A percentile compares a stretch with the other conserved stretches of the same genome.
Evolutionary conservation across 495 filamentous ascomycete species (phyloP).

Genomic region (Penicillium paradoxum): DNA sequence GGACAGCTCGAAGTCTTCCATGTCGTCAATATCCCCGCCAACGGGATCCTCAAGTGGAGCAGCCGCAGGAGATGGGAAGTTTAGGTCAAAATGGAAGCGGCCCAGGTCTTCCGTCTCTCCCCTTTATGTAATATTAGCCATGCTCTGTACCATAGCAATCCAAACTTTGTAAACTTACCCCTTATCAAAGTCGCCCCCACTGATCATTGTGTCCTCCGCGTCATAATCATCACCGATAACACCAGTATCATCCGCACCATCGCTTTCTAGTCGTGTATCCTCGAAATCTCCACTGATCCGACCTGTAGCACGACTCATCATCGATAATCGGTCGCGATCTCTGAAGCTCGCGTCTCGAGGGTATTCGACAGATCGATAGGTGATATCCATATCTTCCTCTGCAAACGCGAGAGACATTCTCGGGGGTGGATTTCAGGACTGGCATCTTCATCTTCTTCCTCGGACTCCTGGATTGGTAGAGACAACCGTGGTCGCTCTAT

Average conservation of each 20-base stretch:
- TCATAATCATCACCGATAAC: slow-evolving; percentile 35
- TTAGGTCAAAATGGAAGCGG: slow-evolving; percentile 40
- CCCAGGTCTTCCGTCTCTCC: slow-evolving; percentile 45
- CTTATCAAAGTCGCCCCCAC: slow-evolving; percentile 37
- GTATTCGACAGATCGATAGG: slow-evolving; percentile 64
- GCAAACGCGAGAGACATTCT: slow-evolving; percentile 57
- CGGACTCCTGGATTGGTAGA: slow-evolving; percentile 57
- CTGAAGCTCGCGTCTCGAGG: slow-evolving; percentile 56
- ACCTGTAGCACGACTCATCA: slow-evolving; percentile 52
- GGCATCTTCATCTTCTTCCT: slow-evolving; percentile 44
- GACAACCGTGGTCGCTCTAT: slow-evolving; percentile 62
- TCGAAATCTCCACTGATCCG: slow-evolving; percentile 62
- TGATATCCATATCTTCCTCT: slow-evolving; percentile 64
- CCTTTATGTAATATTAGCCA: slow-evolving; percentile 33
- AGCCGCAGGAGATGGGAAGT: slow-evolving; percentile 38
- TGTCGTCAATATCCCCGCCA: slow-evolving; percentile 29
- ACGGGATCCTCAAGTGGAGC: slow-evolving; percentile 28
- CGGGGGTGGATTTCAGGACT: slow-evolving; percentile 54
- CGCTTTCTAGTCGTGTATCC: slow-evolving; percentile 44
- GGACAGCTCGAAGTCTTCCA: slow-evolving; percentile 37
- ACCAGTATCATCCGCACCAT: slow-evolving; percentile 42
- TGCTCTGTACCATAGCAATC: slow-evolving; percentile 7
- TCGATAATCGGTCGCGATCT: slow-evolving; percentile 39
- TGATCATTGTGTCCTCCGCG: slow-evolving; percentile 28
- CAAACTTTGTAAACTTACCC: slow-evolving; percentile 29